Evolutionary conservation across 139 green algal genomes (phyloP), one percentile per base, ranked within the genome.

Genomic region (Micractinium conductrix): DNA sequence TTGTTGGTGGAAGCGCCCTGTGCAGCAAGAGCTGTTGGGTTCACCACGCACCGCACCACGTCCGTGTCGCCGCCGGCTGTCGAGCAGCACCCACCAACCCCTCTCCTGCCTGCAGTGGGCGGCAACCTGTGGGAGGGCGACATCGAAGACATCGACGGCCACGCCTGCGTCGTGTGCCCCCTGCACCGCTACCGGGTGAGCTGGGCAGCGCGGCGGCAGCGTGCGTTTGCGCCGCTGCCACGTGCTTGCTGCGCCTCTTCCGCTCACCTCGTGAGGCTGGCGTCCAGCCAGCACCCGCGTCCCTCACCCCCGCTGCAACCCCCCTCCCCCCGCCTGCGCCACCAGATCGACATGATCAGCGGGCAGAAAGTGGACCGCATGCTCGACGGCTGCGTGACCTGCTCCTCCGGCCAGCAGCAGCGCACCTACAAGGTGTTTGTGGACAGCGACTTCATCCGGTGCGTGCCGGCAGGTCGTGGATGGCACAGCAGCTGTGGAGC

Each of bases 371-470:
- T 90, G 22, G 87, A 90, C n/a, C 65, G 24, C 33, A 50, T 86
- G 35, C 68, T 90, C 58, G 50, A 42, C 44, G 87, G 87, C 42
- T 45, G 45, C 68, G 72, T 83, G 2, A 88, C 76, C 26, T 55
- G 50, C 50, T 86, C 76, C 65, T 45, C 48, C 26, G 58, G 78
- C n/a, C 87, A 90, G 60, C 84, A 90, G 76, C 87, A 90, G 82
- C 76, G 90, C 60, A 78, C 91, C 9, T 93, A 93, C 70, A 68
- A 81, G 26, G 85, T 93, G 12, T 86, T 92, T 50, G 60, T 43
- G n/a, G 89, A 93, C 79, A 74, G 70, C 67, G 89, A 86, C 37
- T 84, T 79, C 81, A 80, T 90, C 28, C 83, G 78, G 83, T 83
- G 62, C 42, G 81, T n/a, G n/a, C n/a, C n/a, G n/a, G n/a, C n/a